Evolutionary conservation across 129 eudicot species (phyloP).

Genomic region (Apium graveolens): DNA sequence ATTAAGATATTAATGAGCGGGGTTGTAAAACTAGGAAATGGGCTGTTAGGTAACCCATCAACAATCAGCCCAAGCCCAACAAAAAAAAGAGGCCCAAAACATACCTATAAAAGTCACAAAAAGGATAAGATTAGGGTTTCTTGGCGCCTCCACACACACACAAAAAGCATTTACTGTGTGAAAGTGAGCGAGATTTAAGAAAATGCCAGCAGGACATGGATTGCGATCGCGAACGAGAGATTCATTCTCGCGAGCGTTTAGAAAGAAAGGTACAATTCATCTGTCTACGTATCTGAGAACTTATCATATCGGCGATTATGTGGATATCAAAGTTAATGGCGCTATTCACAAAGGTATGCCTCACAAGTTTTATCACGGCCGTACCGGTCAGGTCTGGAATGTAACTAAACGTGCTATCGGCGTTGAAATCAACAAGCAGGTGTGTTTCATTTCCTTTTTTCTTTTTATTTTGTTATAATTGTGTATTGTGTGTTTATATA

Average conservation of each 20-base stretch:
- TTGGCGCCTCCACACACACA: not conserved
- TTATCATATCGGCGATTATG: conserved; percentile 51
- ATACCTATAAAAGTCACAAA: not conserved
- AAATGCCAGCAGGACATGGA: conserved; percentile 73
- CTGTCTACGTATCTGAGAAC: conserved; percentile 45
- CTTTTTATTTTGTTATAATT: no score
- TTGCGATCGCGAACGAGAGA: conserved; percentile 50
- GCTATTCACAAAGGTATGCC: conserved; percentile 76
- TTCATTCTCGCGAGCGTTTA: conserved; percentile 38
- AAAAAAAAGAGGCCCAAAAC: not conserved
- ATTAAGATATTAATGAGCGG: no score
- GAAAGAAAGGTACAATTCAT: conserved; percentile 49
- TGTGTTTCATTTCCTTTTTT: not conserved
- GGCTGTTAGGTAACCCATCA: no score
- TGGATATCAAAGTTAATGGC: conserved; percentile 55
- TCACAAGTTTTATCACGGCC: conserved; percentile 63
- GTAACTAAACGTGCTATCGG: conserved; percentile 64
- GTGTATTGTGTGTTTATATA: no score
- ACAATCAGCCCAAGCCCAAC: no score
- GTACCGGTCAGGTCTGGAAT: conserved; percentile 71
- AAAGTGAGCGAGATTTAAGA: not conserved
- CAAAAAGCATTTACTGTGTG: no score
- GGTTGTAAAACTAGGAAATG: no score
- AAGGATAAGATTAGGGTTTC: not conserved
- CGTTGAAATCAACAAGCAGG: conserved; percentile 76